Conservation (phyloP, 2,329 filamentous ascomycete species). For the Penicillium brasilianum region DNA sequence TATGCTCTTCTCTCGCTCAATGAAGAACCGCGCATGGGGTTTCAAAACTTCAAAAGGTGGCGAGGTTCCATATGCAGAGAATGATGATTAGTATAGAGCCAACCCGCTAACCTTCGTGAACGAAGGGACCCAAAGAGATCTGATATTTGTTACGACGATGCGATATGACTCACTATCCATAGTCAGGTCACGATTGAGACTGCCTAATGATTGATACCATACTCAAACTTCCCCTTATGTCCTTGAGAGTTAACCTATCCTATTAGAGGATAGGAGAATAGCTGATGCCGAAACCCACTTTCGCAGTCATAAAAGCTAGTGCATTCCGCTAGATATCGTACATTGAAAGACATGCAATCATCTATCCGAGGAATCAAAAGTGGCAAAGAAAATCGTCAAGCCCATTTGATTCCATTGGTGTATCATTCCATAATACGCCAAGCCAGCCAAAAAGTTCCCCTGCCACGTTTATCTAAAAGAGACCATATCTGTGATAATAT, state of each 20-base stretch:
- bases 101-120: no score
- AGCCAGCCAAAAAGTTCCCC: neutral
- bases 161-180: no score
- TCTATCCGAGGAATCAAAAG: neutral
- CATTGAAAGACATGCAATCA: constrained; percentile 5
- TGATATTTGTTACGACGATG: no score
- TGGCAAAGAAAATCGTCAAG: constrained; percentile 1
- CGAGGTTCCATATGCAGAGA: neutral
- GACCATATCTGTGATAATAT: neutral
- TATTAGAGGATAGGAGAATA: neutral
- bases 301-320: neutral
- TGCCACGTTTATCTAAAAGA: neutral
- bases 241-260: neutral
- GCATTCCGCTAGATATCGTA: constrained; percentile 14
- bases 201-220: no score
- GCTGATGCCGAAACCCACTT: neutral
- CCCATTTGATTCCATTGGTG: neutral
- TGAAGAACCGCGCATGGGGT: constrained; percentile 82
- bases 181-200: no score
- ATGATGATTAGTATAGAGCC: no score
- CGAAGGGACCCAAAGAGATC: no score
- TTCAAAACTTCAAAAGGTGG: constrained; percentile 59
- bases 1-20: constrained; percentile 79
- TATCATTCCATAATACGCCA: neutral
- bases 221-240: no score